Evolutionary conservation across 2,329 filamentous ascomycete species (phyloP).

Genomic region (Aspergillus sergii): DNA sequence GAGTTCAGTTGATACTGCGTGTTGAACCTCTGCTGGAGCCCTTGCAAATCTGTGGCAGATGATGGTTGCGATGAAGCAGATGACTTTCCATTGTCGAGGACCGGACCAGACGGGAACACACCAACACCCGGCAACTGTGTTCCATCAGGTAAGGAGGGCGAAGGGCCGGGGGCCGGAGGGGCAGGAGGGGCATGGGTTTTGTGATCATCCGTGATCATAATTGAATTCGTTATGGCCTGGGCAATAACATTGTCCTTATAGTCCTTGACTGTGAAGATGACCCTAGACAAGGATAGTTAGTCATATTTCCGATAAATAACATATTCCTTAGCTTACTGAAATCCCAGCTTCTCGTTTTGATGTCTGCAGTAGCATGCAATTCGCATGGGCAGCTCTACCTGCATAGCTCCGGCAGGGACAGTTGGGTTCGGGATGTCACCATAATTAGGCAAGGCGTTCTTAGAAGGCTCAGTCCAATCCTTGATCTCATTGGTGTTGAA

Average conservation of each 20-base stretch:
- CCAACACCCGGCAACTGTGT: constrained; percentile 47
- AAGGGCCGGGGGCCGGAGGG: constrained; percentile 36
- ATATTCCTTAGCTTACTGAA: constrained; percentile 54
- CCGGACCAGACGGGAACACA: constrained; percentile 43
- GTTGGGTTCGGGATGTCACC: constrained; percentile 32
- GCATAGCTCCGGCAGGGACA: constrained; percentile 63
- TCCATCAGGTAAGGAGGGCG: constrained; percentile 39
- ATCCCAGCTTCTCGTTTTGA: constrained; percentile 90
- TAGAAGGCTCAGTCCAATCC: constrained; percentile 71
- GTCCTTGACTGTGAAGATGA: constrained; percentile 95
- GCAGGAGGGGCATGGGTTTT: constrained; percentile 70
- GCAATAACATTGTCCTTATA: constrained; percentile 73
- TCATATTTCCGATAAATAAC: not conserved
- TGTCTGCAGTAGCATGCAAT: constrained; percentile 97
- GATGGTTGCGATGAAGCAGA: constrained; percentile 46
- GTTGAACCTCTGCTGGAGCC: constrained; percentile 56
- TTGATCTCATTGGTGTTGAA: constrained; percentile 90
- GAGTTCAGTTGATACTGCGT: constrained; percentile 44
- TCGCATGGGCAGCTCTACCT: constrained; percentile 86
- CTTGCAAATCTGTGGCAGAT: constrained; percentile 66
- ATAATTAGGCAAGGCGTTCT: constrained; percentile 54
- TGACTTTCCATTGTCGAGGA: constrained; percentile 33
- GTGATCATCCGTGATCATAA: constrained; percentile 98
- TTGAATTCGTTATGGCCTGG: constrained; percentile 81
- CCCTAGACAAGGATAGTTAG: constrained; percentile 43